Percentiles rank a stretch among this genome's conserved stretches.
phyloP scores from a whole-genome alignment of 306 rosid species.

The barrel medic (Medicago truncatula) region MtrunA17r5.0-ANR NC_053043.1:6015501-6016000 shows the following conservation, averaged over 20 bases:
- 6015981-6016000: background rate
- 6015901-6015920: background rate
- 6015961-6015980: conserved; percentile 9
- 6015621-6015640: background rate
- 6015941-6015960: background rate
- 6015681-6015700: conserved; percentile 17
- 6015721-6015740: conserved; percentile 7
- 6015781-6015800: background rate
- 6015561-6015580: background rate
- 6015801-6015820: background rate
- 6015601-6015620: background rate
- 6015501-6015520: conserved; percentile 6
- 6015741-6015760: background rate
- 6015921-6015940: background rate
- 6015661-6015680: conserved; percentile 1
- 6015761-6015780: background rate
- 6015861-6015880: background rate
- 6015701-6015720: conserved; percentile 1
- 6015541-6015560: background rate
- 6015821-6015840: background rate
- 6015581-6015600: background rate
- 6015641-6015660: background rate
- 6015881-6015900: background rate
- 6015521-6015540: background rate
- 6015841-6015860: background rate